phyloP scores from a whole-genome alignment of 257 asterid species.

The Plantago major region DNA sequence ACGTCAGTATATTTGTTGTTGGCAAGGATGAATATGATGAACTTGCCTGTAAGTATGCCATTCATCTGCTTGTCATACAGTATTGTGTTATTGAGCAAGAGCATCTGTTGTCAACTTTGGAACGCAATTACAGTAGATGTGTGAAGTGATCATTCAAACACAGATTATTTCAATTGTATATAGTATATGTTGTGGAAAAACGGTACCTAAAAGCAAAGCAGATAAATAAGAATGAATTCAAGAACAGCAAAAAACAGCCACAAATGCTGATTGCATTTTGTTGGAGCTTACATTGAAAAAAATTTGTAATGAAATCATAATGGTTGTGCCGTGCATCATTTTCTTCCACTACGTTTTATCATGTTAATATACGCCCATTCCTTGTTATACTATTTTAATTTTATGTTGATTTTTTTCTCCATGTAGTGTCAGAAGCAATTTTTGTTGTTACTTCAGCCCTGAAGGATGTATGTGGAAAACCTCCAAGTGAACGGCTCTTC shows the following conservation, averaged over 20 bases:
- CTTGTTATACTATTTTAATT: conserved; percentile 1
- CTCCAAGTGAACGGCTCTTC: conserved; percentile 87
- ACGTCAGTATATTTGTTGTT: conserved; percentile 80
- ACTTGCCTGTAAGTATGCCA: conserved; percentile 69
- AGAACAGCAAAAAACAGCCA: too few species aligned
- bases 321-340: neutral
- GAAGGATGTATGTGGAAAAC: conserved; percentile 91
- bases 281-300: neutral
- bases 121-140: too few species aligned
- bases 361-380: neutral
- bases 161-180: neutral
- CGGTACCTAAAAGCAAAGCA: too few species aligned
- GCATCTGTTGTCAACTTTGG: neutral
- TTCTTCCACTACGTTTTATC: conserved; percentile 4
- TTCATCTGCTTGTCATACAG: neutral
- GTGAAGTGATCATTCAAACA: too few species aligned
- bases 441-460: conserved; percentile 82
- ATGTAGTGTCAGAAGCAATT: conserved; percentile 78
- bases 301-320: neutral
- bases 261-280: neutral
- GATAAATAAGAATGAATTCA: too few species aligned
- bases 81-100: neutral
- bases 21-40: conserved; percentile 98
- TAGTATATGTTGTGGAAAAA: neutral
- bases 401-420: conserved; percentile 15